These are phyloP conservation scores for Penicillium crustosum DNA, from an alignment of 2,329 filamentous ascomycete genomes.

Conservation along the genomic window DNA sequence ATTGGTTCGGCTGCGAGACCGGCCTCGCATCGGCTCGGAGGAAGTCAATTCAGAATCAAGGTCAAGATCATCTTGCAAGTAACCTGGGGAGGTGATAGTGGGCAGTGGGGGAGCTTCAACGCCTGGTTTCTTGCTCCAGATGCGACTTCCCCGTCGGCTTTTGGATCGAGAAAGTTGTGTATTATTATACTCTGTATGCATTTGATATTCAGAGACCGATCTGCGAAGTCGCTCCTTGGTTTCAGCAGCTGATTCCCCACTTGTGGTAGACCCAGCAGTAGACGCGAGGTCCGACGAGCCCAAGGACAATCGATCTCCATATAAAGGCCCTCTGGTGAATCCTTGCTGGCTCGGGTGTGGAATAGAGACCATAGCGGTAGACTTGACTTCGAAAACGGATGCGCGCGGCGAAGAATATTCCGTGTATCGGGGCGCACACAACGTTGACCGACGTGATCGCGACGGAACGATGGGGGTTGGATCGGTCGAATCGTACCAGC, in stretches of 20 bases:
- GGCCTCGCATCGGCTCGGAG: slow-evolving; percentile 23
- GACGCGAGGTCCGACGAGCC: slow-evolving; percentile 2
- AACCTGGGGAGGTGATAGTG: slow-evolving; percentile 21
- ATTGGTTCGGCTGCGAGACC: slow-evolving; percentile 27
- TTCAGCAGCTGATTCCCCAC: not conserved
- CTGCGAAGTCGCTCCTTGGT: slow-evolving; percentile 7
- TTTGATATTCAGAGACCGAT: slow-evolving; percentile 16
- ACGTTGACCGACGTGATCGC: slow-evolving; percentile 22
- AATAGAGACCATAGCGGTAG: not conserved
- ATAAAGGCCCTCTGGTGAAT: slow-evolving; percentile 8
- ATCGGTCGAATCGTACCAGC: slow-evolving; percentile 18
- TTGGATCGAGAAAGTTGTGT: slow-evolving; percentile 16
- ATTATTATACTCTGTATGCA: slow-evolving; percentile 1
- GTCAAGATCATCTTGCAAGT: slow-evolving; percentile 6
- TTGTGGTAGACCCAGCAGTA: slow-evolving; percentile 6
- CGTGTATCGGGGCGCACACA: slow-evolving; percentile 25
- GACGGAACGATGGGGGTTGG: slow-evolving; percentile 7
- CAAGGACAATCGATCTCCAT: slow-evolving; percentile 15
- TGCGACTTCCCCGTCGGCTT: slow-evolving; percentile 13
- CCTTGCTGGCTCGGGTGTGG: slow-evolving; percentile 1
- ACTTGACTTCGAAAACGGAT: not conserved
- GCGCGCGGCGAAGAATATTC: slow-evolving; percentile 18
- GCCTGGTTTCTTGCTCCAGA: slow-evolving; percentile 19
- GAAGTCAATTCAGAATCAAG: not conserved
- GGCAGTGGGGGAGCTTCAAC: slow-evolving; percentile 24